These are phyloP conservation scores for Herpetomonas tarakana DNA, from an alignment of 208 protist genomes.

Conservation along the genomic window DNA sequence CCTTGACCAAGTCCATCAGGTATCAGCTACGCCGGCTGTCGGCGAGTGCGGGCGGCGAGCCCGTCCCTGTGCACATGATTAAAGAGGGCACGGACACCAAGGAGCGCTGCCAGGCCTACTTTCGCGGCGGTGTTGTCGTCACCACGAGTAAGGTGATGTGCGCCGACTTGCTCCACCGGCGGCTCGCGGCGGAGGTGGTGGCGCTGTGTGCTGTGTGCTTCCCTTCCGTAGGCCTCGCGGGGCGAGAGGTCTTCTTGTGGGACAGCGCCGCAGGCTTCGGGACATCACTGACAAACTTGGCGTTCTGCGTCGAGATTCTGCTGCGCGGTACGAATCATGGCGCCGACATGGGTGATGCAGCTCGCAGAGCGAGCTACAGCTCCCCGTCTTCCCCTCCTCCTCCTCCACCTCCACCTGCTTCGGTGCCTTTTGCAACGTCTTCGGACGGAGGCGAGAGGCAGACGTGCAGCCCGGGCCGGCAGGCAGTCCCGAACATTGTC, in stretches of 20 bases:
- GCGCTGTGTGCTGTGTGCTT: conserved; percentile 39
- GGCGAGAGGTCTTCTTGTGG: conserved; percentile 4
- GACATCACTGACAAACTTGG: conserved; percentile 38
- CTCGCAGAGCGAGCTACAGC: too few species aligned
- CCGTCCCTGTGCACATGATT: conserved; percentile 34
- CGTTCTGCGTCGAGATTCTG: conserved; percentile 73
- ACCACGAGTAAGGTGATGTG: conserved; percentile 62
- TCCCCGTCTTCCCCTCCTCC: too few species aligned
- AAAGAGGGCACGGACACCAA: conserved; percentile 62
- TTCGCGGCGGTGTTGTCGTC: conserved; percentile 61
- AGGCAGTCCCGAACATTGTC: conserved; percentile 28
- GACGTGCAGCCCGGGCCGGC: background rate
- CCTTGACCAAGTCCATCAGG: conserved; percentile 68
- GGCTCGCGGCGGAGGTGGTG: conserved; percentile 54
- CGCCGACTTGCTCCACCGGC: conserved; percentile 78
- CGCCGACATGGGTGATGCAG: too few species aligned
- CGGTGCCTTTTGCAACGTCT: too few species aligned
- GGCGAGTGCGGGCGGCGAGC: background rate
- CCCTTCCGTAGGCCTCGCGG: conserved; percentile 5
- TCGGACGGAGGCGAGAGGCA: background rate
- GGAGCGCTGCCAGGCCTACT: conserved; percentile 59
- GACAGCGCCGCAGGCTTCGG: conserved; percentile 18
- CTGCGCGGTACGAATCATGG: conserved; percentile 19
- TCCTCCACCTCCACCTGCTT: too few species aligned
- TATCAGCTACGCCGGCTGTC: conserved; percentile 9